Evolutionary conservation across 208 protist species (phyloP), one percentile per base, ranked within the genome.

Genomic region (Wallacemonas sp.): DNA sequence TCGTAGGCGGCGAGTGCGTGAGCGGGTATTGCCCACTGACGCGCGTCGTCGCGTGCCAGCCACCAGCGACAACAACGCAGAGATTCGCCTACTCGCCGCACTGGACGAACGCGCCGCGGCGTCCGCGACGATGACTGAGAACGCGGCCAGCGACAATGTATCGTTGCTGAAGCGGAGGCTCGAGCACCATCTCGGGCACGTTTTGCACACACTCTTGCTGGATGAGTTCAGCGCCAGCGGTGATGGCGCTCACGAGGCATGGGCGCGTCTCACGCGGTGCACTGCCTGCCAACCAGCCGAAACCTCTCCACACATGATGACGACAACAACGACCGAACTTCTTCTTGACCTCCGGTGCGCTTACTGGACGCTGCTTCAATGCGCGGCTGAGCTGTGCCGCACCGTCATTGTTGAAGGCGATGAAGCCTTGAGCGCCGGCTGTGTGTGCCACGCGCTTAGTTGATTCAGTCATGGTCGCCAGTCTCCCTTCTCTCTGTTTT

Each of bases 381-480:
- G 79, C 41, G 17, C 80, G 29, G 74, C 77, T 38, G 68, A 76
- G 64, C 66, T 84, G 2, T 77, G 78, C 33, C 39, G 57, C 17
- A 80, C 78, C 9, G 78, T 77, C 1, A 32, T 80, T 26, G 34
- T 84, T 9, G 78, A 26, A 8, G 41, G 17, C 27, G 52, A 17
- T 41, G 9, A 48, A 14, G 44, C 44, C 4, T 9, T 23, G 44
- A 23, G n/a, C 32, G 30, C 34, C 5, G 47, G 16, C 5, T 11
- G 30, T 21, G 52, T 24, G 29, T 39, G 30, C 19, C 52, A 58
- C 8, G 52, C 38, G n/a, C 52, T 58, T 8, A 58, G 52, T 29
- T 58, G 52, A 55, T n/a, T n/a, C n/a, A n/a, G n/a, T n/a, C n/a
- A n/a, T n/a, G n/a, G n/a, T n/a, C n/a, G n/a, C n/a, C n/a, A n/a